Evolutionary conservation across 148 eudicot genomes (phyloP).

Genomic region (Simmondsia chinensis): DNA sequence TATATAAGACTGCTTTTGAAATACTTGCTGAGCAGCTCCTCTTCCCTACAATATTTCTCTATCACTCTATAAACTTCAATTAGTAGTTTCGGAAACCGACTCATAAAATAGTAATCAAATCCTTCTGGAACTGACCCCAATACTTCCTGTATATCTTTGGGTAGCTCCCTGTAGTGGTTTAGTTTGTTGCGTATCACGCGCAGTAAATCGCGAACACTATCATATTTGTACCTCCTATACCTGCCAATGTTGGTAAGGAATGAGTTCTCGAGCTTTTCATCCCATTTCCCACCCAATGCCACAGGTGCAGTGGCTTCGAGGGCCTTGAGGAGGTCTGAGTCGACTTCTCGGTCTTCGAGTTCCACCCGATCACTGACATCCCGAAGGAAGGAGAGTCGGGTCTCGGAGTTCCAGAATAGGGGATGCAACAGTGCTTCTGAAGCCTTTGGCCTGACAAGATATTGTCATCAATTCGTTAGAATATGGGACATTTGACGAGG

Average conservation of each 20-base stretch:
- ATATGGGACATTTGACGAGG: no score
- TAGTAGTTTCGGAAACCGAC: conserved; percentile 69
- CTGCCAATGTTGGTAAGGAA: conserved; percentile 58
- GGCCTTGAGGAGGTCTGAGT: conserved; percentile 49
- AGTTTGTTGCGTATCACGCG: conserved; percentile 84
- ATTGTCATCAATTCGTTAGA: no score
- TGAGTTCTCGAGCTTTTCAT: conserved; percentile 62
- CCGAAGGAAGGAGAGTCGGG: conserved; percentile 79
- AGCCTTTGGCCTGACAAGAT: conserved; percentile 63
- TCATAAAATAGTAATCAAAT: conserved; percentile 62
- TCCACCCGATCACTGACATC: conserved; percentile 92
- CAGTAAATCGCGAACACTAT: conserved; percentile 81
- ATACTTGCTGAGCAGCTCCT: conserved; percentile 60
- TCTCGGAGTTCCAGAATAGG: conserved; percentile 81
- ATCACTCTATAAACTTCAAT: conserved; percentile 75
- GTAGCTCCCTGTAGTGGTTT: conserved; percentile 79
- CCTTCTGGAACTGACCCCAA: conserved; percentile 87
- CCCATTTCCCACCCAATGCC: conserved; percentile 70
- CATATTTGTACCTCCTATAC: conserved; percentile 70
- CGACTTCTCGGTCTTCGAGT: conserved; percentile 68
- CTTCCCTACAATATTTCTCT: conserved; percentile 44
- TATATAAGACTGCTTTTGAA: conserved; percentile 32
- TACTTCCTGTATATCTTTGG: conserved; percentile 66
- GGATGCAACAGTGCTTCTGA: conserved; percentile 67
- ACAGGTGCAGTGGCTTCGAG: conserved; percentile 50